These are phyloP conservation scores for Carpinus viminea DNA, from an alignment of 306 rosid species.

Conservation along the genomic window DNA sequence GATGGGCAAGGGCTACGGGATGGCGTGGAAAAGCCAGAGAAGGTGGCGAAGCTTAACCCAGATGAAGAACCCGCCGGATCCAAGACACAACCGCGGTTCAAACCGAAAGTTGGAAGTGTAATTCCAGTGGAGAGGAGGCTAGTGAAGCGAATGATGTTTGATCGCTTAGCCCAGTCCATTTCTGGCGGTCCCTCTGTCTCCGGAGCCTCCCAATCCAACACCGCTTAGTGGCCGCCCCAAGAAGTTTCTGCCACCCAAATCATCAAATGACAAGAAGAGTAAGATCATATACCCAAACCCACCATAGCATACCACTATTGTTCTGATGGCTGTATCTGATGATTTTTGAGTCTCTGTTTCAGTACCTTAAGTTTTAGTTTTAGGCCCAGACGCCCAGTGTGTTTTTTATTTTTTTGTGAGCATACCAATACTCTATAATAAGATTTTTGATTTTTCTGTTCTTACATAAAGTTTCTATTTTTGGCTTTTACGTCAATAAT, in stretches of 20 bases:
- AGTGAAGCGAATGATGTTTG: slow-evolving; percentile 1
- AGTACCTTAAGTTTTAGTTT: no score
- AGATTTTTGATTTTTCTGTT: background rate
- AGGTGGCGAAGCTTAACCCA: background rate
- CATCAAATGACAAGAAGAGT: background rate
- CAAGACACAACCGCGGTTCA: background rate
- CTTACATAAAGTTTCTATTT: background rate
- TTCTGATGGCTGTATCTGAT: background rate
- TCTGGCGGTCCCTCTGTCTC: background rate
- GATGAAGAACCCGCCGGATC: background rate
- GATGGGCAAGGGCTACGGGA: slow-evolving; percentile 11
- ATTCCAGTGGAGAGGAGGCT: background rate
- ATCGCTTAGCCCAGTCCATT: background rate
- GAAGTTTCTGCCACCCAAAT: background rate
- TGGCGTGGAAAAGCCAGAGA: background rate
- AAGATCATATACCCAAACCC: background rate
- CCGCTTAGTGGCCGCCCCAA: background rate
- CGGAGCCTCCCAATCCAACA: background rate
- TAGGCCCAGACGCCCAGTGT: no score
- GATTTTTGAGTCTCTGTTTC: background rate
- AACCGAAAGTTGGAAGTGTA: background rate
- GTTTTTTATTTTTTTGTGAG: no score
- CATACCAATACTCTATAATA: no score
- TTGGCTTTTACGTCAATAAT: background rate
- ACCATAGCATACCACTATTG: background rate